Percentiles rank a stretch among this genome's conserved stretches.
Conservation (phyloP, 805 yeast genomes). For the Wickerhamiella sorbophila region DNA sequence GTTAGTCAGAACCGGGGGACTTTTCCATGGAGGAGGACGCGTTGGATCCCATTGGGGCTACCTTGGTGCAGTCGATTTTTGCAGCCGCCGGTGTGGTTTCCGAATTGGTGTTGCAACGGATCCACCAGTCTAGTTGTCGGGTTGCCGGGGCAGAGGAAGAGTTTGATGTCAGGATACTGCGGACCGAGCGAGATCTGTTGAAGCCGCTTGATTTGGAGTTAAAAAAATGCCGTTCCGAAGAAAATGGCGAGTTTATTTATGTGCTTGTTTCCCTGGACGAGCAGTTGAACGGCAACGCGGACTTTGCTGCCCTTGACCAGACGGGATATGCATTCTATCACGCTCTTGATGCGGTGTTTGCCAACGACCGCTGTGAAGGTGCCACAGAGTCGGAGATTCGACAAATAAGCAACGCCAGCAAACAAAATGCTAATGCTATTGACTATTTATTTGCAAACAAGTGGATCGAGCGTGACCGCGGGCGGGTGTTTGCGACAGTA, state of each 20-base stretch:
- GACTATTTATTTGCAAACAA: background rate
- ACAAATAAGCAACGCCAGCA: background rate
- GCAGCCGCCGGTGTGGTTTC: background rate
- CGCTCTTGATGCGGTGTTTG: background rate
- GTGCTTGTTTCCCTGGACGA: background rate
- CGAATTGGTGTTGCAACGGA: background rate
- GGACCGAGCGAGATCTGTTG: background rate
- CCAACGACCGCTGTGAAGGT: background rate
- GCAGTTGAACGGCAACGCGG: no score
- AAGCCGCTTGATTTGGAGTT: background rate
- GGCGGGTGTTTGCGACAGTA: slow-evolving; percentile 5
- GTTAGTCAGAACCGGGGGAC: background rate
- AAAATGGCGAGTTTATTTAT: background rate
- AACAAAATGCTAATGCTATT: background rate
- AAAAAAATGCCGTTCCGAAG: background rate
- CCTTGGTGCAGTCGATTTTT: background rate
- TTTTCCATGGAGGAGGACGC: background rate
- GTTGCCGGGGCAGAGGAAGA: background rate
- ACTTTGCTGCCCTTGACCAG: no score
- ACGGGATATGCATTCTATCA: no score
- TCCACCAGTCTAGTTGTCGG: background rate
- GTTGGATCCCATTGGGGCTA: background rate
- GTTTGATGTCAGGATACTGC: background rate
- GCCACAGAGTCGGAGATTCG: background rate
- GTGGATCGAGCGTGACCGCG: slow-evolving; percentile 1